These are phyloP conservation scores for Durusdinium trenchii DNA, from an alignment of 73 alveolate genomes.

Conservation along the genomic window DNA sequence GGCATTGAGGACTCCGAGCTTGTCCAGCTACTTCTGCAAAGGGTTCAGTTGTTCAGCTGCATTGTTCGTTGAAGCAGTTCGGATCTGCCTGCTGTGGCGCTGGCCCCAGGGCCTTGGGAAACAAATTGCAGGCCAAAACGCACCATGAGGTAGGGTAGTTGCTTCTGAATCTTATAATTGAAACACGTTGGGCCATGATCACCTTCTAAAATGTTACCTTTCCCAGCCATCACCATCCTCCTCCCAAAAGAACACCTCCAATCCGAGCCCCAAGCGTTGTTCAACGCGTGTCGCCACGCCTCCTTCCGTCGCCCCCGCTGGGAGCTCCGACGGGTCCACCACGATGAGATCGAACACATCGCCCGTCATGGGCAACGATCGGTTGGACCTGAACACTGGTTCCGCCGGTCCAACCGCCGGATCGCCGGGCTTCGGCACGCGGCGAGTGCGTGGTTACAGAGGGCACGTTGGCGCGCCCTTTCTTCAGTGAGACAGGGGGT, in stretches of 20 bases:
- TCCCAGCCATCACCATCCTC: not conserved
- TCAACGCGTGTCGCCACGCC: too few species aligned
- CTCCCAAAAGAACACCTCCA: not conserved
- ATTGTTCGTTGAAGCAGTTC: not conserved
- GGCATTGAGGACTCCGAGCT: not conserved
- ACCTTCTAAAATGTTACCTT: not conserved
- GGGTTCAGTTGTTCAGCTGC: not conserved
- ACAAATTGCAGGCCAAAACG: too few species aligned
- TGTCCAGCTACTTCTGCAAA: not conserved
- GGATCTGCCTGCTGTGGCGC: slow-evolving; percentile 67
- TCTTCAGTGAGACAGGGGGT: too few species aligned
- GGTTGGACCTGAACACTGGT: slow-evolving; percentile 49
- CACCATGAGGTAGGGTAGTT: too few species aligned
- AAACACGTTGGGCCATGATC: not conserved
- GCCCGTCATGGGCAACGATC: slow-evolving; percentile 31
- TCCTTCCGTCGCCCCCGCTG: too few species aligned
- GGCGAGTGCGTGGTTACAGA: too few species aligned
- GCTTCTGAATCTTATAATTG: too few species aligned
- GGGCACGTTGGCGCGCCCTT: too few species aligned
- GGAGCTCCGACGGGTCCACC: slow-evolving; percentile 91
- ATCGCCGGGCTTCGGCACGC: too few species aligned
- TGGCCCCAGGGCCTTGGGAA: slow-evolving; percentile 91
- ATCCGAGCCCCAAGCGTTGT: not conserved
- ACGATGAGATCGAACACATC: slow-evolving; percentile 63
- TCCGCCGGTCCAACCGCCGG: too few species aligned